Evolutionary conservation across 2,329 filamentous ascomycete genomes (phyloP).

Genomic region (Exophiala oligosperma): DNA sequence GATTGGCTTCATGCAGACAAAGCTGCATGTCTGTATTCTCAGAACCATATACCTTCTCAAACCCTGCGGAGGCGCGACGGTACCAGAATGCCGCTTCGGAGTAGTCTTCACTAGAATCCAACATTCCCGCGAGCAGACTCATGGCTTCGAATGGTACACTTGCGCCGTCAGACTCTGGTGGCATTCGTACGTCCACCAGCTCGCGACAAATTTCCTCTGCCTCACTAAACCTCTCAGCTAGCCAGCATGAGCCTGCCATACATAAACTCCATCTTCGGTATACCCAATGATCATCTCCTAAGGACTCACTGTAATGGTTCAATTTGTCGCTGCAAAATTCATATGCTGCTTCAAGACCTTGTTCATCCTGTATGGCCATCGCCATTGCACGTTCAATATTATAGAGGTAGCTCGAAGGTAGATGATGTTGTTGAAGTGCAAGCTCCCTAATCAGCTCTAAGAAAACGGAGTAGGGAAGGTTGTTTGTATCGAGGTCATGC

Average conservation of each 20-base stretch:
- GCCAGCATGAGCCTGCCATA: not conserved
- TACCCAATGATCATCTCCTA: not conserved
- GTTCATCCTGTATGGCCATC: not conserved
- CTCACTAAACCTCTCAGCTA: not conserved
- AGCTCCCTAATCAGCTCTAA: conserved; percentile 2
- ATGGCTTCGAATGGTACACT: not conserved
- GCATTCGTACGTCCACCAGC: not conserved
- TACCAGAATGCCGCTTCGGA: not conserved
- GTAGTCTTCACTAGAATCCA: not conserved
- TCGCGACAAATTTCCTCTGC: not conserved
- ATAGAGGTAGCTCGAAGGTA: not conserved
- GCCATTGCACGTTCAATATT: not conserved
- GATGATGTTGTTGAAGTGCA: not conserved
- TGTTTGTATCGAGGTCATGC: not conserved
- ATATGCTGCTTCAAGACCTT: not conserved
- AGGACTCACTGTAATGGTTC: not conserved
- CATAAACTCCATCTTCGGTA: not conserved
- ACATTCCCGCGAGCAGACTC: not conserved
- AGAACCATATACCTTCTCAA: not conserved
- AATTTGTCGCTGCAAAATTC: not conserved
- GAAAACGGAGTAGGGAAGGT: not conserved
- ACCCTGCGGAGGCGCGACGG: not conserved
- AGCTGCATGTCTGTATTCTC: not conserved
- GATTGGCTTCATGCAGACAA: not conserved
- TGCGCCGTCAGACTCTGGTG: not conserved